Conservation (phyloP, 768 basidiomycete species). For the Amanita polypyramis region DNA sequence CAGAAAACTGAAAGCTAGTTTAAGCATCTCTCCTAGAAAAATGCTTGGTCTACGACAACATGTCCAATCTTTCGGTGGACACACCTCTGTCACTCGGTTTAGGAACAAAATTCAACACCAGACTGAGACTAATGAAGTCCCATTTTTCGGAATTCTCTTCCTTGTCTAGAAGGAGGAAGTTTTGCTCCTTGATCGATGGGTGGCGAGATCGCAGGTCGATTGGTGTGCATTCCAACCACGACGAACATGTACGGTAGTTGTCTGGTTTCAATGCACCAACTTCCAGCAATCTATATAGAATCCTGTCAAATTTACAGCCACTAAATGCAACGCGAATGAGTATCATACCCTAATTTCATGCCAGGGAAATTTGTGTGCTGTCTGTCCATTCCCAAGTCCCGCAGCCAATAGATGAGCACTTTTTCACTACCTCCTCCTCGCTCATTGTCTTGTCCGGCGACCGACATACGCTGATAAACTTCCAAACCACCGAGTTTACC, state of each 20-base stretch:
- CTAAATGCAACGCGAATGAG: background rate
- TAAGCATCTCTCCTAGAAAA: conserved; percentile 58
- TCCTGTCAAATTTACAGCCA: conserved; percentile 1
- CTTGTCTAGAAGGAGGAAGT: conserved; percentile 62
- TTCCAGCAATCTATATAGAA: conserved; percentile 60
- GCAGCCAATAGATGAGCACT: conserved; percentile 68
- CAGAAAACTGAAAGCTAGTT: conserved; percentile 47
- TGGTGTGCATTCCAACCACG: conserved; percentile 66
- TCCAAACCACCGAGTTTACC: conserved; percentile 66
- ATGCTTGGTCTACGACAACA: background rate
- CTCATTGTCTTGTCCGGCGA: conserved; percentile 67
- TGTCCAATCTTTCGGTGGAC: background rate
- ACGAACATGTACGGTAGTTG: conserved; percentile 55
- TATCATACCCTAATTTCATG: conserved; percentile 22
- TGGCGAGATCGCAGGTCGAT: conserved; percentile 84
- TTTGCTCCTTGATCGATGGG: conserved; percentile 73
- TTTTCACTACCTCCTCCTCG: conserved; percentile 87
- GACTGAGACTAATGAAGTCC: conserved; percentile 76
- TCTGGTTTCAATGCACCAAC: conserved; percentile 82
- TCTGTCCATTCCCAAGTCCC: conserved; percentile 28
- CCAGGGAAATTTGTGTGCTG: conserved; percentile 13
- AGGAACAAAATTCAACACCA: conserved; percentile 87
- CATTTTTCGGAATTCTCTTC: conserved; percentile 44
- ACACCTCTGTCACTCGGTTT: conserved; percentile 66
- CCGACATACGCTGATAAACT: conserved; percentile 76